Percentiles rank a stretch among this genome's conserved stretches.
Evolutionary conservation across 2,329 filamentous ascomycete species (phyloP).

Genomic region (Trichoderma oligosporum): DNA sequence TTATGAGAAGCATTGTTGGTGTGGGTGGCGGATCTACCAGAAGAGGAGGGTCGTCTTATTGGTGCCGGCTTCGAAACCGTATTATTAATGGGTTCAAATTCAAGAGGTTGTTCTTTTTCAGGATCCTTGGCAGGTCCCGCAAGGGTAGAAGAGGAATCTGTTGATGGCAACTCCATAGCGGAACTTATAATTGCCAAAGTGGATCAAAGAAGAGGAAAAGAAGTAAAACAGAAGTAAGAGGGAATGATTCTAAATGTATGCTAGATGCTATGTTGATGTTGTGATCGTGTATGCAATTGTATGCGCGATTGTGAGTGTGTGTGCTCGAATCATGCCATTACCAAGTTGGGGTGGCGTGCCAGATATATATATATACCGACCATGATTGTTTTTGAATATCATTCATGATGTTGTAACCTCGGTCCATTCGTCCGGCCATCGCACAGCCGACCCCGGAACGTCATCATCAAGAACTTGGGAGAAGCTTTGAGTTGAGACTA

Average conservation of each 20-base stretch:
- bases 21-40: constrained; percentile 7
- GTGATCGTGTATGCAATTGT: not conserved
- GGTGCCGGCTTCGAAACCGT: not conserved
- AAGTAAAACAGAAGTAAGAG: not conserved
- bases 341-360: constrained; percentile 5
- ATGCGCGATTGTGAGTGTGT: not conserved
- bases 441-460: constrained; percentile 5
- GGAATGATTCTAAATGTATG: not conserved
- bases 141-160: not conserved
- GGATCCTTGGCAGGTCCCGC: not conserved
- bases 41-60: not conserved
- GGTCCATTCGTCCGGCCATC: constrained; percentile 15
- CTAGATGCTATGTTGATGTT: not conserved
- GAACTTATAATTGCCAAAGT: not conserved
- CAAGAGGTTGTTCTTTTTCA: not conserved
- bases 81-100: constrained; percentile 1
- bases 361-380: constrained; percentile 1
- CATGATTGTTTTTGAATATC: not conserved
- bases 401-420: constrained; percentile 7
- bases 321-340: constrained; percentile 15
- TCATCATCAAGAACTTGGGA: not conserved
- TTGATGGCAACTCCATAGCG: constrained; percentile 2
- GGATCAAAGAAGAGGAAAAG: not conserved
- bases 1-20: constrained; percentile 27
- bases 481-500: constrained; percentile 2